A percentile compares a stretch with the other conserved stretches of the same genome.
phyloP scores from a whole-genome alignment of 305 asterid genomes.

The Fraxinus sp. region DNA sequence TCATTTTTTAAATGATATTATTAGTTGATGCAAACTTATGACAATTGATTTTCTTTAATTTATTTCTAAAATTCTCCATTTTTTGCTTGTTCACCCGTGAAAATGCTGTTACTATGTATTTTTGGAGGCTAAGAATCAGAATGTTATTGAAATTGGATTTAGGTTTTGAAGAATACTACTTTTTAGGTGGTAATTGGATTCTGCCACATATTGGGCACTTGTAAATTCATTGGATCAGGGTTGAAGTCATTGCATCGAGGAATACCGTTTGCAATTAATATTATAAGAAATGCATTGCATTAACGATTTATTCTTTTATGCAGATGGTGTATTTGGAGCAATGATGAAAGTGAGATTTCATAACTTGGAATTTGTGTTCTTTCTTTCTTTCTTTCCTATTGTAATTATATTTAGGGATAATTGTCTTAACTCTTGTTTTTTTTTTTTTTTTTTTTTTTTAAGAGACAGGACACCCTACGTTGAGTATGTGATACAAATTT shows the following conservation, averaged over 20 bases:
- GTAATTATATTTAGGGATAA: conserved; percentile 1
- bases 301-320: conserved; percentile 23
- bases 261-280: background rate
- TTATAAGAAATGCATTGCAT: conserved; percentile 12
- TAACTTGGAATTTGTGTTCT: conserved; percentile 10
- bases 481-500: no score
- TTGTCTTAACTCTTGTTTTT: background rate
- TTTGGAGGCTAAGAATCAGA: background rate
- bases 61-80: background rate
- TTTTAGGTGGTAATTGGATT: background rate
- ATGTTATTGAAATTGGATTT: background rate
- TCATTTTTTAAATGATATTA: background rate
- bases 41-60: background rate
- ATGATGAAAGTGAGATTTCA: conserved; percentile 76
- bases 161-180: background rate
- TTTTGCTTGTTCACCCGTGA: background rate
- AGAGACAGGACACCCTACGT: no score
- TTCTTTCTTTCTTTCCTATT: background rate
- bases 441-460: no score
- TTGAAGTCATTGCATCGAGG: background rate
- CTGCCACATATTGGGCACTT: background rate
- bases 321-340: conserved; percentile 95
- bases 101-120: background rate
- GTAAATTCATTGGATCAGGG: background rate
- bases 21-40: background rate